Percentiles rank a stretch among this genome's conserved stretches.
These are phyloP conservation scores for Thelephora ganbajun DNA, from an alignment of 768 basidiomycete species.

Conservation along the genomic window DNA sequence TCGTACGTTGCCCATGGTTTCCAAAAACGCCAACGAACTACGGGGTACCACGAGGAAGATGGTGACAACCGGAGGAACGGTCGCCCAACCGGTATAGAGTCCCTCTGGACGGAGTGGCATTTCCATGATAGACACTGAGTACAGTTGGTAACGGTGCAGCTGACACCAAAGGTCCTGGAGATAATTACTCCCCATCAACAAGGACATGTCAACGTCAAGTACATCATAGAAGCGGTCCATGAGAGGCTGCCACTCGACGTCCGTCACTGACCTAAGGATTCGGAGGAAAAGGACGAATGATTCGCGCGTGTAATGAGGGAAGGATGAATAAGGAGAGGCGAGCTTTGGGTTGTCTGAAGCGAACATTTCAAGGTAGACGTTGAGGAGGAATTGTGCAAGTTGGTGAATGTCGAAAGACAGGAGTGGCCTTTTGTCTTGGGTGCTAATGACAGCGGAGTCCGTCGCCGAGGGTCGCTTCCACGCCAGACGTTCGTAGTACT, in stretches of 20 bases:
- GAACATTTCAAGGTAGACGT: slow-evolving; percentile 32
- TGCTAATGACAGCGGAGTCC: slow-evolving; percentile 7
- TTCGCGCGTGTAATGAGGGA: slow-evolving; percentile 36
- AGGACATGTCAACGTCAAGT: slow-evolving; percentile 11
- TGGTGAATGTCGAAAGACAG: slow-evolving; percentile 16
- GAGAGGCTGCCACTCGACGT: slow-evolving; percentile 26
- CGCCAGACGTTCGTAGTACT: slow-evolving; percentile 23
- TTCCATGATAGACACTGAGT: slow-evolving; percentile 14
- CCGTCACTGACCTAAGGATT: slow-evolving; percentile 20
- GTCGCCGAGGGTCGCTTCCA: slow-evolving; percentile 22
- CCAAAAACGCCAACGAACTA: slow-evolving; percentile 14
- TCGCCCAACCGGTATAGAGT: slow-evolving; percentile 11
- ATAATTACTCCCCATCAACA: slow-evolving; percentile 17
- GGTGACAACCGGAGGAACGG: slow-evolving; percentile 23
- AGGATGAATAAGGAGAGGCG: slow-evolving; percentile 11
- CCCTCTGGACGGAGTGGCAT: slow-evolving; percentile 1
- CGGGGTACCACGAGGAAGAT: slow-evolving; percentile 24
- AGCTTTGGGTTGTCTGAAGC: slow-evolving; percentile 22
- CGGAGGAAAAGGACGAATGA: slow-evolving; percentile 33
- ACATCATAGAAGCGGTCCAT: slow-evolving; percentile 22
- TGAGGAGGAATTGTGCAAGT: slow-evolving; percentile 26
- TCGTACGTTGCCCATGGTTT: slow-evolving; percentile 8
- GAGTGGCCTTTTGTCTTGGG: slow-evolving; percentile 2
- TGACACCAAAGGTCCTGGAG: slow-evolving; percentile 34
- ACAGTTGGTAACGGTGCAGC: slow-evolving; percentile 26